Evolutionary conservation across 2,329 filamentous ascomycete species (phyloP).

Genomic region (Alternaria sp.): DNA sequence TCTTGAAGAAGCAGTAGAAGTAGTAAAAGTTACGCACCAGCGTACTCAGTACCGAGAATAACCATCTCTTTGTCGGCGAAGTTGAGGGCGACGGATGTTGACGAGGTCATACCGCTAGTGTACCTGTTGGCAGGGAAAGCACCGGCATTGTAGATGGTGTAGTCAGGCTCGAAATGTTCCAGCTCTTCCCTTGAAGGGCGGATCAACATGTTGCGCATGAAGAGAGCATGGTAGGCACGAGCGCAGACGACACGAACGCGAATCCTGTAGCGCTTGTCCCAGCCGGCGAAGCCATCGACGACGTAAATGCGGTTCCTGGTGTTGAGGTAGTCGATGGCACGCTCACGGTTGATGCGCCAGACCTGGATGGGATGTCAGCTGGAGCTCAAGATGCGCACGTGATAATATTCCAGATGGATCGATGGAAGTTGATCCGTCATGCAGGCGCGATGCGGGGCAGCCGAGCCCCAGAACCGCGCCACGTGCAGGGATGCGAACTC

Average conservation of each 20-base stretch:
- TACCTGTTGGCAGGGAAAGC: slow-evolving; percentile 98
- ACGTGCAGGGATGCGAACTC: slow-evolving; percentile 37
- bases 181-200: slow-evolving; percentile 89
- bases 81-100: slow-evolving; percentile 98
- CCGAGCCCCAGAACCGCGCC: slow-evolving; percentile 34
- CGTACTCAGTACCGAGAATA: slow-evolving; percentile 98
- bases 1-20: too few relatives aligned
- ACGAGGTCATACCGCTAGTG: slow-evolving; percentile 98
- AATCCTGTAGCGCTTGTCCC: slow-evolving; percentile 98
- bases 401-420: slow-evolving; percentile 9
- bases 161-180: slow-evolving; percentile 97
- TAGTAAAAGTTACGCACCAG: too few relatives aligned
- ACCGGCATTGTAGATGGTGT: slow-evolving; percentile 99
- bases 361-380: slow-evolving; percentile 64
- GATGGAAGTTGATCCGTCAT: slow-evolving; percentile 14
- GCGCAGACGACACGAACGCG: slow-evolving; percentile 97
- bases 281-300: slow-evolving; percentile 94
- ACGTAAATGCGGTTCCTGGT: slow-evolving; percentile 99
- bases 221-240: slow-evolving; percentile 97
- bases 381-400: slow-evolving; percentile 33
- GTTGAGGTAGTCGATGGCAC: slow-evolving; percentile 98
- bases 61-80: slow-evolving; percentile 99
- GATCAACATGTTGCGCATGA: slow-evolving; percentile 99
- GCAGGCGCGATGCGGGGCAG: slow-evolving; percentile 46
- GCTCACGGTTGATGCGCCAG: slow-evolving; percentile 99